These are phyloP conservation scores for Amoeboaphelidium protococcarum DNA, from an alignment of 371 early-diverging fungal genomes.

Conservation along the genomic window DNA sequence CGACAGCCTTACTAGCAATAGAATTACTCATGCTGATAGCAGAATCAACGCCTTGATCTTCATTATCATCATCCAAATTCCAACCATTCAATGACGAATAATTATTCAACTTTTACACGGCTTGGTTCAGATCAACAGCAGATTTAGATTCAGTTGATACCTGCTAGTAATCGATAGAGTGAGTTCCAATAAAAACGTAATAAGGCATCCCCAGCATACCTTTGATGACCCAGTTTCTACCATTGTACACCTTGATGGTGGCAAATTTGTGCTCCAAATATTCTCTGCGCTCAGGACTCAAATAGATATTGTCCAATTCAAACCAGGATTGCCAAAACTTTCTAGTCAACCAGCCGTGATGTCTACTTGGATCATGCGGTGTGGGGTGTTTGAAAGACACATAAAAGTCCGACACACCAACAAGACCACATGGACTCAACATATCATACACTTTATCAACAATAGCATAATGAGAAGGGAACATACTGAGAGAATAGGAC, in stretches of 20 bases:
- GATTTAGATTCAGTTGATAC: too few relatives aligned
- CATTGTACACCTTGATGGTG: conserved; percentile 39
- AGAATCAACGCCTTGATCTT: too few relatives aligned
- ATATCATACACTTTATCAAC: conserved; percentile 34
- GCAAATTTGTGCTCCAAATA: conserved; percentile 56
- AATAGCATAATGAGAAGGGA: conserved; percentile 37
- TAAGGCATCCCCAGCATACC: conserved; percentile 56
- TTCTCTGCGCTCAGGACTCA: conserved; percentile 45
- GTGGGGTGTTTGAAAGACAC: conserved; percentile 24
- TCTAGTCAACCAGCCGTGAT: conserved; percentile 40
- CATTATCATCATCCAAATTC: too few relatives aligned
- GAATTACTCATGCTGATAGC: not conserved
- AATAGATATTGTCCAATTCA: conserved; percentile 45
- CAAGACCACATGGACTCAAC: conserved; percentile 33
- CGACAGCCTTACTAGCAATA: not conserved
- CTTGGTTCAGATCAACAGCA: too few relatives aligned
- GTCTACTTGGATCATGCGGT: conserved; percentile 20
- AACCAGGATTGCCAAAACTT: conserved; percentile 46
- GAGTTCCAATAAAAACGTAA: conserved; percentile 49
- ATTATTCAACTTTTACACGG: too few relatives aligned
- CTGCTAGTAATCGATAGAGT: too few relatives aligned
- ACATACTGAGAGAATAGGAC: conserved; percentile 71
- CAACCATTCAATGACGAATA: too few relatives aligned
- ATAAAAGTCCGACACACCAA: conserved; percentile 54
- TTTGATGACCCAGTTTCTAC: conserved; percentile 38